Evolutionary conservation across 495 filamentous ascomycete genomes (phyloP), one percentile per base, ranked within the genome.

Genomic region (Penicillium ochrochloron): DNA sequence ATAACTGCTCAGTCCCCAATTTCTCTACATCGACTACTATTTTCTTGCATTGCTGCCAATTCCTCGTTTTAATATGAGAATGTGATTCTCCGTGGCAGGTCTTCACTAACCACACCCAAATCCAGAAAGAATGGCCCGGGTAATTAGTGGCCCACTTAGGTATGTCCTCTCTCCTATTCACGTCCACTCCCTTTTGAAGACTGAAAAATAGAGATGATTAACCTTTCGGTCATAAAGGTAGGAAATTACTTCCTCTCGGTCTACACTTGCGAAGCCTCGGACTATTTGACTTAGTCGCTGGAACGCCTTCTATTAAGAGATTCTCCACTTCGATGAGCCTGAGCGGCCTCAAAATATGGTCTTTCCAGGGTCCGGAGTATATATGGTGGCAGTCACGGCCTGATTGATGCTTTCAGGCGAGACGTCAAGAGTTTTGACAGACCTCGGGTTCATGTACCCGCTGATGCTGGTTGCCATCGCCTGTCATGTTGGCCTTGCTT

Each of bases 341-440:
- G 31, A 56, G 53, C 53, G n/a, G 53, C 29, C 53, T 15, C 25
- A 52, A 51, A 52, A 17, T 52, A 31, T 52, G 48, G 48, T 52
- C 27, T 25, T 27, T 11, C n/a, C 23, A 52, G 48, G 7, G 42
- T 31, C 25, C 2, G 15, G 14, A 15, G 14, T 31, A 31, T 52
- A 15, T 52, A 25, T 25, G 21, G 9, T 12, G 44, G 5, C 23
- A 2, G 23, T 21, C 3, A 25, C 19, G 19, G 21, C 44, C 21
- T 23, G 21, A 48, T 4, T 5, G 25, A 48, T 48, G 44, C 19
- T 48, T 17, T 48, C 44, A 41, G 37, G 5, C 31, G 2, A 33
- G 44, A n/a, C 14, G 44, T 48, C 21, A 14, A 48, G 44, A 25
- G 44, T n/a, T 5, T 0, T 3, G 21, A 5, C 8, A 44, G 6